phyloP scores from a whole-genome alignment of 306 rosid genomes.

The Betula pendula region DNA sequence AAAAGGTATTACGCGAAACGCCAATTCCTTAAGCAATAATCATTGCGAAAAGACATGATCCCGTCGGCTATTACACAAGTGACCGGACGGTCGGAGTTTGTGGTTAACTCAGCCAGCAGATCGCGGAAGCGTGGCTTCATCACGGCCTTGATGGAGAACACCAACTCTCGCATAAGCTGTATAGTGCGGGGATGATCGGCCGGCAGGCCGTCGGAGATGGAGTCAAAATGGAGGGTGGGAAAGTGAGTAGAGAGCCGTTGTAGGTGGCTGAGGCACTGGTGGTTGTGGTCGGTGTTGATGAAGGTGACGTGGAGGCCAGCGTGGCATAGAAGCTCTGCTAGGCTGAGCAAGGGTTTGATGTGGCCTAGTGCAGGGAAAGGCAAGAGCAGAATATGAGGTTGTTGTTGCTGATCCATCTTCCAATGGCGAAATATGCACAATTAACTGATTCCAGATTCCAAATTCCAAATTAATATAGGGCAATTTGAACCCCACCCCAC shows the following conservation, averaged over 20 bases:
- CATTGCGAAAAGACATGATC: not conserved
- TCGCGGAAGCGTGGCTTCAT: not conserved
- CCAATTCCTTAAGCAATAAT: not conserved
- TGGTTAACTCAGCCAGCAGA: not conserved
- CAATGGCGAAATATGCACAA: no score
- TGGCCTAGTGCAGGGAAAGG: conserved; percentile 26
- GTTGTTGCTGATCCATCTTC: not conserved
- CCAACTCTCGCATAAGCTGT: conserved; percentile 15
- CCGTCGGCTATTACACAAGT: not conserved
- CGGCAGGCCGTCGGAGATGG: conserved; percentile 24
- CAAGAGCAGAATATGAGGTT: conserved; percentile 6
- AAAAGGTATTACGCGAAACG: not conserved
- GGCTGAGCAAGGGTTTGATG: conserved; percentile 15
- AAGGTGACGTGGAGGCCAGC: conserved; percentile 26
- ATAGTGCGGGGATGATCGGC: not conserved
- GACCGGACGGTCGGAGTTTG: not conserved
- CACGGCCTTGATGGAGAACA: not conserved
- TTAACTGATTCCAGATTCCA: no score
- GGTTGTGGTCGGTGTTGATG: conserved; percentile 18
- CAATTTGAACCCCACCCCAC: no score
- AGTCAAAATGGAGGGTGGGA: conserved; percentile 18
- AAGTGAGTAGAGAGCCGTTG: not conserved
- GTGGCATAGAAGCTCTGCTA: conserved; percentile 23
- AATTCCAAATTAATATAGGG: no score
- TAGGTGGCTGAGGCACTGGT: not conserved